Conservation (phyloP, 306 rosid species). For the Rubus parviflorus region DNA sequence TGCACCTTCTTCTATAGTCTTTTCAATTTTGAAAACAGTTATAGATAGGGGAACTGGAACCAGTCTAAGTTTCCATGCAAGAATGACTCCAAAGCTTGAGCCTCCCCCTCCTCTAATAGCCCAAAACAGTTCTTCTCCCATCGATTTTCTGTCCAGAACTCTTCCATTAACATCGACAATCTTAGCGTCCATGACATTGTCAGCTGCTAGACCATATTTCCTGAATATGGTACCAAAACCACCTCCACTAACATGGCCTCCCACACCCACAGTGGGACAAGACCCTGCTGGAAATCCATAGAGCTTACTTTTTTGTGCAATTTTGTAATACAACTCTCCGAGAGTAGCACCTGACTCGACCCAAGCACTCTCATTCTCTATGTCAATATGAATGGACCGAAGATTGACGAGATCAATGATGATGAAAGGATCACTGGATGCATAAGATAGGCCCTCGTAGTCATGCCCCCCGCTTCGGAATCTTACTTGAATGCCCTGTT, state of each 20-base stretch:
- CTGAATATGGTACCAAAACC: conserved; percentile 30
- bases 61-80: conserved; percentile 57
- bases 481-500: conserved; percentile 7
- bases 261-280: conserved; percentile 26
- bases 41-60: conserved; percentile 54
- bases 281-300: conserved; percentile 36
- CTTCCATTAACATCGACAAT: conserved; percentile 48
- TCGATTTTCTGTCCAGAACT: conserved; percentile 47
- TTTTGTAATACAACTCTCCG: conserved; percentile 30
- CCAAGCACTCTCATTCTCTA: conserved; percentile 20
- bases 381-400: conserved; percentile 20
- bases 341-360: conserved; percentile 31
- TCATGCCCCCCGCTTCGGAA: conserved; percentile 39
- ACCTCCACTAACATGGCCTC: conserved; percentile 21
- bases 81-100: conserved; percentile 59
- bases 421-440: conserved; percentile 16
- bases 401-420: conserved; percentile 26
- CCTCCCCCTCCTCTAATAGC: conserved; percentile 77
- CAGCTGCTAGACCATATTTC: conserved; percentile 63
- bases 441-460: conserved; percentile 34
- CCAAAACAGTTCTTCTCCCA: conserved; percentile 78
- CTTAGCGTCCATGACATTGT: conserved; percentile 55
- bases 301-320: conserved; percentile 16
- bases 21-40: conserved; percentile 49
- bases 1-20: conserved; percentile 47